A percentile compares a stretch with the other conserved stretches of the same genome.
phyloP scores from a whole-genome alignment of 2,329 filamentous ascomycete species.

The Emergomyces orientalis region DNA sequence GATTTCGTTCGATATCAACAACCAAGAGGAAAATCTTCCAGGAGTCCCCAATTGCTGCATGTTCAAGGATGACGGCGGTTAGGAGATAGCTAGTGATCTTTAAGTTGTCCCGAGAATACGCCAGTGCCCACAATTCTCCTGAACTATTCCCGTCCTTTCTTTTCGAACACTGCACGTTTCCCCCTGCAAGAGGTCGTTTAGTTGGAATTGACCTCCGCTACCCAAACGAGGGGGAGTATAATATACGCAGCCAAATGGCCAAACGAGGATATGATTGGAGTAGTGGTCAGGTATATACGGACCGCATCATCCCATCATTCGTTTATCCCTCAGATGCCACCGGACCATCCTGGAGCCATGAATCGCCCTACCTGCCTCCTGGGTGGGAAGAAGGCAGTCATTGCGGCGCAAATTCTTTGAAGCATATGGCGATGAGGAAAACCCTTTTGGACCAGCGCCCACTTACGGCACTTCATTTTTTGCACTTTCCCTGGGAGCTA shows the following conservation, averaged over 20 bases:
- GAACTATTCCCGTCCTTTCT: background rate
- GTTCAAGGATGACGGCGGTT: background rate
- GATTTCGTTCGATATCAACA: background rate
- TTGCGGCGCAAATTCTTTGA: slow-evolving; percentile 27
- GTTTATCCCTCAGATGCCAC: slow-evolving; percentile 10
- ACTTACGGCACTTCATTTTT: slow-evolving; percentile 29
- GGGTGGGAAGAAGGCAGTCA: slow-evolving; percentile 21
- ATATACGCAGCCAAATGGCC: slow-evolving; percentile 5
- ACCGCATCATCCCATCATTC: slow-evolving; percentile 11
- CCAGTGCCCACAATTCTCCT: too few relatives aligned
- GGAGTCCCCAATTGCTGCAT: background rate
- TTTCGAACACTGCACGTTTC: background rate
- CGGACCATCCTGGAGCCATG: slow-evolving; percentile 31
- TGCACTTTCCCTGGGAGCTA: slow-evolving; percentile 31
- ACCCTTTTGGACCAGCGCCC: slow-evolving; percentile 30
- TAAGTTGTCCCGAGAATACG: background rate
- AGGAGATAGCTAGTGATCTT: background rate
- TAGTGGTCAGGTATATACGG: slow-evolving; percentile 17
- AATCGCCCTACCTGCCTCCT: slow-evolving; percentile 28
- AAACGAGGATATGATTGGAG: slow-evolving; percentile 12
- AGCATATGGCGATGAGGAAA: slow-evolving; percentile 26
- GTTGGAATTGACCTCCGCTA: background rate
- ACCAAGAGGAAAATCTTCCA: background rate
- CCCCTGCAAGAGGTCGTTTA: background rate
- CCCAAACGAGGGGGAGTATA: background rate